Conservation (phyloP, 345 rosid genomes). For the Theobroma cacao region DNA sequence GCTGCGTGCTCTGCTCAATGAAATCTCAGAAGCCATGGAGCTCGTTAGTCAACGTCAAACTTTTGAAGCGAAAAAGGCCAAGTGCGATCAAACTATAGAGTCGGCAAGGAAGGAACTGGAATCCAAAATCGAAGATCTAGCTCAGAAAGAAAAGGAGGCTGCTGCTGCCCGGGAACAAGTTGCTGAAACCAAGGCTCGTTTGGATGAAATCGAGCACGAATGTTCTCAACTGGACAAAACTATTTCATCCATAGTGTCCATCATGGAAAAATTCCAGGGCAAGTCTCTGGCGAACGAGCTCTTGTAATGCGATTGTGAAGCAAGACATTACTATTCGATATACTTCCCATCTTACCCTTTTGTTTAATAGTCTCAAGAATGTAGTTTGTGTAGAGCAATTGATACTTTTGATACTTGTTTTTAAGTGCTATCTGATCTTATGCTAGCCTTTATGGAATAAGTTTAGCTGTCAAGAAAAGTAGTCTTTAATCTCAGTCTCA, state of each 20-base stretch:
- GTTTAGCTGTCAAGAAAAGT: not conserved
- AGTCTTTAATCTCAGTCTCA: not conserved
- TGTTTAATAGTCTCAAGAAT: not conserved
- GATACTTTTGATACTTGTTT: not conserved
- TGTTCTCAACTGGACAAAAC: conserved; percentile 33
- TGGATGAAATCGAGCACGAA: conserved; percentile 49
- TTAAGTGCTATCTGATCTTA: not conserved
- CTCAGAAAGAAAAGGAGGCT: conserved; percentile 46
- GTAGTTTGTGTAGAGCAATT: not conserved
- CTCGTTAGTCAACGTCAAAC: conserved; percentile 40
- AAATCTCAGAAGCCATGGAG: conserved; percentile 52
- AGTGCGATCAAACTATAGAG: conserved; percentile 36
- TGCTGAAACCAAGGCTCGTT: conserved; percentile 28
- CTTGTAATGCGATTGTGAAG: conserved; percentile 28
- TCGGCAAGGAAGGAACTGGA: conserved; percentile 49
- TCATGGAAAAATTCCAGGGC: conserved; percentile 47
- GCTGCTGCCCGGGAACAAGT: conserved; percentile 32
- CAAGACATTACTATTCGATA: conserved; percentile 1
- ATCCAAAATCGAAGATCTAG: conserved; percentile 37
- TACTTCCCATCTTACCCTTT: not conserved
- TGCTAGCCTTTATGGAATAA: not conserved
- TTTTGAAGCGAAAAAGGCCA: conserved; percentile 38
- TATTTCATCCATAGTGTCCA: conserved; percentile 29
- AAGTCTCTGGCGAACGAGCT: conserved; percentile 52
- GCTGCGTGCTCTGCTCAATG: conserved; percentile 54